Conservation (phyloP, 2,329 filamentous ascomycete genomes). For the Akanthomyces lecanii region DNA sequence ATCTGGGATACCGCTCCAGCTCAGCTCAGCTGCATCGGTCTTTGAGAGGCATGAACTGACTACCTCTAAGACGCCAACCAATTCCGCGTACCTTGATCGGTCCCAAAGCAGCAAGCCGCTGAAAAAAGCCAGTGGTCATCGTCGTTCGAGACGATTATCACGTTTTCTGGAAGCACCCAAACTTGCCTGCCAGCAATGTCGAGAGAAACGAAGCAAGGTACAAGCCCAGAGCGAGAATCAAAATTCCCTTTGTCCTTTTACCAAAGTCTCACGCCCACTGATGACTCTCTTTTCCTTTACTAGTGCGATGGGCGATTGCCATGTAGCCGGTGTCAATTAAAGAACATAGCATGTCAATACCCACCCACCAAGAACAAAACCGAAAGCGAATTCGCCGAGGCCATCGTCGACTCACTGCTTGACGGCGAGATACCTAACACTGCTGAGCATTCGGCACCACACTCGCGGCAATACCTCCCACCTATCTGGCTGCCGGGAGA, state of each 20-base stretch:
- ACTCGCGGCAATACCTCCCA: neutral
- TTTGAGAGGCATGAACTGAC: too few relatives aligned
- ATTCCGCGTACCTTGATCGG: too few relatives aligned
- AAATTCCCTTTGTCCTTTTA: neutral
- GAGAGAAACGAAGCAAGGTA: slow-evolving; percentile 59
- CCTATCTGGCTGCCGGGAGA: neutral
- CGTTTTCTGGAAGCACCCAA: neutral
- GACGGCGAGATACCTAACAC: neutral
- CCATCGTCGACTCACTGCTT: slow-evolving; percentile 33
- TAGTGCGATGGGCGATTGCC: slow-evolving; percentile 57
- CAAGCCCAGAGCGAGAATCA: slow-evolving; percentile 13
- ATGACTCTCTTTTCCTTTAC: neutral
- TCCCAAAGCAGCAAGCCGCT: neutral
- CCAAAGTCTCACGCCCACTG: slow-evolving; percentile 8
- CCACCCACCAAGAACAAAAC: slow-evolving; percentile 58
- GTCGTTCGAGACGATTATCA: neutral
- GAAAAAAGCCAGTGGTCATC: neutral
- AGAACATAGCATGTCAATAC: slow-evolving; percentile 54
- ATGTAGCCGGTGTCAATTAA: slow-evolving; percentile 50
- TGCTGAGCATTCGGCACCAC: slow-evolving; percentile 26
- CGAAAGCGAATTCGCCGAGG: slow-evolving; percentile 49
- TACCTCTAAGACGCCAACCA: too few relatives aligned
- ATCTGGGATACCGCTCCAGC: too few relatives aligned
- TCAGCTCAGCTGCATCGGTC: too few relatives aligned
- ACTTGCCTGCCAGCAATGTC: slow-evolving; percentile 31